Evolutionary conservation across 768 basidiomycete species (phyloP).

Genomic region (Clathrus columnatus): DNA sequence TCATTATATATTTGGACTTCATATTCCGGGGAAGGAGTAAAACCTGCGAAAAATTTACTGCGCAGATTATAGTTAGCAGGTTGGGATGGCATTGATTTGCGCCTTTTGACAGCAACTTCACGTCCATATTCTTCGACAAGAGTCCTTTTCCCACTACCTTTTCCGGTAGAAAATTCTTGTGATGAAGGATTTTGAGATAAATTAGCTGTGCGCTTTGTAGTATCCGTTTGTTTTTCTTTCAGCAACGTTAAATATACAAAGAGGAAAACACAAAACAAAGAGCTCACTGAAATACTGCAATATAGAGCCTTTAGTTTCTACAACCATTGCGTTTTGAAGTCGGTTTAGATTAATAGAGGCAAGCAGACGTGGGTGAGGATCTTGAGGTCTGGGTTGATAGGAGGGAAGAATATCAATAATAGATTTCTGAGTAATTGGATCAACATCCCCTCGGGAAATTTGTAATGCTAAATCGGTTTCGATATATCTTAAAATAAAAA

Average conservation of each 20-base stretch:
- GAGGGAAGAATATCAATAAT: constrained; percentile 70
- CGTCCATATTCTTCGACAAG: constrained; percentile 62
- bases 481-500: constrained; percentile 41
- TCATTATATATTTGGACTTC: not conserved
- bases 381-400: constrained; percentile 43
- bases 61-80: not conserved
- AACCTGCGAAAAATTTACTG: constrained; percentile 6
- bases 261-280: constrained; percentile 5
- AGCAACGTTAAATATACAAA: constrained; percentile 24
- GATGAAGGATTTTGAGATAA: constrained; percentile 22
- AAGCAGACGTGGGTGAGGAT: constrained; percentile 25
- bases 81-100: not conserved
- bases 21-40: not conserved
- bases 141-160: constrained; percentile 68
- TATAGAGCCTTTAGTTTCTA: constrained; percentile 31
- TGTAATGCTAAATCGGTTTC: constrained; percentile 53
- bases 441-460: constrained; percentile 58
- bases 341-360: constrained; percentile 16
- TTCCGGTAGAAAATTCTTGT: constrained; percentile 30
- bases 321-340: constrained; percentile 42
- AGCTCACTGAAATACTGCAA: constrained; percentile 58
- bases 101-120: constrained; percentile 43
- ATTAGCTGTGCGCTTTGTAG: constrained; percentile 18
- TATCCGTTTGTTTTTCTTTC: constrained; percentile 10
- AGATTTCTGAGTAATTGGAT: constrained; percentile 58